phyloP scores from a whole-genome alignment of 179 eudicot species.

The Beta corolliflora region DNA sequence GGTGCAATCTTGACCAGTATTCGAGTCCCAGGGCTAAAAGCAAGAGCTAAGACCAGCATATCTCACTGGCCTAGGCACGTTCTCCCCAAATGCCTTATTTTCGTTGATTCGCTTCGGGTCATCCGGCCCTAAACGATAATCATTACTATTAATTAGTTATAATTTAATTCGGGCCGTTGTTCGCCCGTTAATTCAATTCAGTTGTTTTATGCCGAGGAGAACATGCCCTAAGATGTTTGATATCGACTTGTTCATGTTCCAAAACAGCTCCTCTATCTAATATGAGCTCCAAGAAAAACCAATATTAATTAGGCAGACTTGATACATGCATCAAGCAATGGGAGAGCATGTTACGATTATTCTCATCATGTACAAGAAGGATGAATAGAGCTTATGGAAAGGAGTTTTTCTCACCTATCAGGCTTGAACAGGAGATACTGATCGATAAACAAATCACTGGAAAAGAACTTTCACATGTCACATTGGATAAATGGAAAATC shows the following conservation, averaged over 20 bases:
- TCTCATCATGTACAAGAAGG: background rate
- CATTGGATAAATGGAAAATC: background rate
- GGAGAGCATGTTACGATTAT: too few relatives aligned
- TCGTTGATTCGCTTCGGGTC: too few relatives aligned
- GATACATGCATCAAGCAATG: background rate
- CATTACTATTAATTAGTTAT: too few relatives aligned
- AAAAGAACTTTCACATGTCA: conserved; percentile 24
- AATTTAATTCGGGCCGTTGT: too few relatives aligned
- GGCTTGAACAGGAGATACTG: conserved; percentile 94
- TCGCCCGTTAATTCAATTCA: too few relatives aligned
- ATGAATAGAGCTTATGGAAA: background rate
- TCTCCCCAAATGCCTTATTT: too few relatives aligned
- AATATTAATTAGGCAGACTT: background rate
- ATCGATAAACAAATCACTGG: conserved; percentile 89
- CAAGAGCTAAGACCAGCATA: background rate
- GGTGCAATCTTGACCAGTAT: background rate
- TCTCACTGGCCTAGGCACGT: conserved; percentile 9
- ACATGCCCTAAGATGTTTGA: conserved; percentile 37
- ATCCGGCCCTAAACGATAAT: too few relatives aligned
- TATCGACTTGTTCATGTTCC: conserved; percentile 29
- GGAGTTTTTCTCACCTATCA: conserved; percentile 54
- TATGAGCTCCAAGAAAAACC: background rate
- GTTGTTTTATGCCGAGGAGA: too few relatives aligned
- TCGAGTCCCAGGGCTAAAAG: background rate
- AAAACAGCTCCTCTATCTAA: conserved; percentile 32